phyloP scores from a whole-genome alignment of 306 rosid species.

The Fagus crenata region DNA sequence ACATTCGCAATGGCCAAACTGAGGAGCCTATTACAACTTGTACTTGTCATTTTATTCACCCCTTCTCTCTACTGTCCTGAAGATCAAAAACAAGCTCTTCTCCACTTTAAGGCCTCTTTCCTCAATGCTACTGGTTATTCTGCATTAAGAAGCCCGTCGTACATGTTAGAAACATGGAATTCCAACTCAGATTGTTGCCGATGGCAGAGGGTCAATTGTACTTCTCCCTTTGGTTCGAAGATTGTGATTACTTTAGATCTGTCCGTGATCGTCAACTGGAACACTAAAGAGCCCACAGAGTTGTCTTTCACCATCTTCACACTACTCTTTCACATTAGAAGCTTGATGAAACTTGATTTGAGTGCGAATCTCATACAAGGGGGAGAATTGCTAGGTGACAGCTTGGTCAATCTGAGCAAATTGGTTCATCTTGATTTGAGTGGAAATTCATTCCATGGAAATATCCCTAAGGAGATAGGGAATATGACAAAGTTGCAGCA shows the following conservation, averaged over 20 bases:
- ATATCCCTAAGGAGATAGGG: slow-evolving; percentile 21
- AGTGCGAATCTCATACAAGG: neutral
- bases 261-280: slow-evolving; percentile 6
- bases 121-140: neutral
- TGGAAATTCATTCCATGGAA: slow-evolving; percentile 20
- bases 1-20: slow-evolving; percentile 11
- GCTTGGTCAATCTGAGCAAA: slow-evolving; percentile 26
- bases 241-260: neutral
- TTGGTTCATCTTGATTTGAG: slow-evolving; percentile 28
- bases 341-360: slow-evolving; percentile 24
- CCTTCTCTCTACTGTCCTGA: slow-evolving; percentile 19
- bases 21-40: neutral
- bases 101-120: slow-evolving; percentile 30
- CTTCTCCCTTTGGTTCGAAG: neutral
- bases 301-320: slow-evolving; percentile 4
- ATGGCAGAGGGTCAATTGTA: slow-evolving; percentile 29
- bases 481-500: slow-evolving; percentile 12
- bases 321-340: slow-evolving; percentile 26
- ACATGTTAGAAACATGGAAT: slow-evolving; percentile 28
- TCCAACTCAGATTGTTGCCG: slow-evolving; percentile 28
- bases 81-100: slow-evolving; percentile 27
- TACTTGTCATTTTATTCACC: slow-evolving; percentile 12
- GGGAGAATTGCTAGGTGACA: slow-evolving; percentile 14
- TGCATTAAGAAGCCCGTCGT: neutral
- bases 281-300: neutral